Conservation (phyloP, 768 basidiomycete genomes). For the Lentinula edodes region DNA sequence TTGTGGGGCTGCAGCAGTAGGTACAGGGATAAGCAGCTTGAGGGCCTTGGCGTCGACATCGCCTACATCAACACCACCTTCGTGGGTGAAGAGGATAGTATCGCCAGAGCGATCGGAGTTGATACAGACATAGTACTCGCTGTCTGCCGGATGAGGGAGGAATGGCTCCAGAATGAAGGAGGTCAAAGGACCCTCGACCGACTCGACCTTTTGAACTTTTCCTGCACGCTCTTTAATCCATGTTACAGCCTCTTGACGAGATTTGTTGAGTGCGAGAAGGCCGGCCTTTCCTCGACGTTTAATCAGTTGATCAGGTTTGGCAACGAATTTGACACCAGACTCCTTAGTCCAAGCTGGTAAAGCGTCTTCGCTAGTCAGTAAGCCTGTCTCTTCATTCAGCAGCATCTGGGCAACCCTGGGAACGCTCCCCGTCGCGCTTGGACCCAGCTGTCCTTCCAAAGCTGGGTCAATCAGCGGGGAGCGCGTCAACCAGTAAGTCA, state of each 20-base stretch:
- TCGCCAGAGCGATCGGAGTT: slow-evolving; percentile 94
- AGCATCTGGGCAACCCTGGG: slow-evolving; percentile 84
- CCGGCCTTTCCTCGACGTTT: slow-evolving; percentile 99
- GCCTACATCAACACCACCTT: slow-evolving; percentile 97
- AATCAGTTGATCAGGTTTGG: slow-evolving; percentile 97
- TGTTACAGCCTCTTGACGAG: slow-evolving; percentile 77
- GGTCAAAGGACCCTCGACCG: slow-evolving; percentile 89
- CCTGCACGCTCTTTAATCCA: slow-evolving; percentile 91
- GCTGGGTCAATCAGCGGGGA: slow-evolving; percentile 61
- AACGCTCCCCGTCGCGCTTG: slow-evolving; percentile 33
- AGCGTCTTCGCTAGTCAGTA: slow-evolving; percentile 35
- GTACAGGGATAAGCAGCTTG: slow-evolving; percentile 78
- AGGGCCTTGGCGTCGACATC: slow-evolving; percentile 98
- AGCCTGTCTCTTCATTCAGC: slow-evolving; percentile 69
- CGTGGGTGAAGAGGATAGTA: slow-evolving; percentile 96
- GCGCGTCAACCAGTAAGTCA: slow-evolving; percentile 95
- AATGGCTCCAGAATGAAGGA: slow-evolving; percentile 99
- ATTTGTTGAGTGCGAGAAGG: slow-evolving; percentile 89
- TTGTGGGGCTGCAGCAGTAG: slow-evolving; percentile 25
- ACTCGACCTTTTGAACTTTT: slow-evolving; percentile 92
- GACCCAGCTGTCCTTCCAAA: slow-evolving; percentile 10
- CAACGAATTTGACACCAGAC: slow-evolving; percentile 70
- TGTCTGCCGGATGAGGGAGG: slow-evolving; percentile 88
- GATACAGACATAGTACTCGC: slow-evolving; percentile 98
- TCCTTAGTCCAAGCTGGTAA: slow-evolving; percentile 5